These are phyloP conservation scores for Lodderomyces orthopsilosis DNA, from an alignment of 1,139 yeast species.

Conservation along the genomic window DNA sequence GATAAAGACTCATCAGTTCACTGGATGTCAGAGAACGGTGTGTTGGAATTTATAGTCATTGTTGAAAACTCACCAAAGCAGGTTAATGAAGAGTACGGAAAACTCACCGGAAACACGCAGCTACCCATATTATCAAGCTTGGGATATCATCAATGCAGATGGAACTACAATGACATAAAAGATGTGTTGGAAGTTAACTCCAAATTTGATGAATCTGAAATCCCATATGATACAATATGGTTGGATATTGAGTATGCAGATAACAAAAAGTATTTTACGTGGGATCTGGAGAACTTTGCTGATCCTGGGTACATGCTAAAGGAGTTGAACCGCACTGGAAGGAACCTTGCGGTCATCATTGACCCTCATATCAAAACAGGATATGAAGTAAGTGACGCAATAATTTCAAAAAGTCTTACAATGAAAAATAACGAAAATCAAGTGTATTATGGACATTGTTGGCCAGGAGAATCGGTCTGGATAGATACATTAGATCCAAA, in stretches of 20 bases:
- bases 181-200: slow-evolving; percentile 73
- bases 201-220: slow-evolving; percentile 66
- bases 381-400: slow-evolving; percentile 59
- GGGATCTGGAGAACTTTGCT: slow-evolving; percentile 77
- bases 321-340: slow-evolving; percentile 64
- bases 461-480: slow-evolving; percentile 99
- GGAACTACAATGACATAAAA: slow-evolving; percentile 90
- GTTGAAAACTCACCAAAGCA: slow-evolving; percentile 61
- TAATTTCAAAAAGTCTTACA: slow-evolving; percentile 36
- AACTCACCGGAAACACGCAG: slow-evolving; percentile 68
- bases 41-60: slow-evolving; percentile 70
- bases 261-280: slow-evolving; percentile 82
- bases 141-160: slow-evolving; percentile 94
- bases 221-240: slow-evolving; percentile 95
- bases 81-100: slow-evolving; percentile 61
- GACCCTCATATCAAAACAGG: slow-evolving; percentile 87
- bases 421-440: slow-evolving; percentile 40
- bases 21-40: slow-evolving; percentile 93
- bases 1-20: slow-evolving; percentile 50
- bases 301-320: slow-evolving; percentile 66
- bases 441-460: slow-evolving; percentile 81
- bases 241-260: slow-evolving; percentile 91
- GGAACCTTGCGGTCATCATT: slow-evolving; percentile 79
- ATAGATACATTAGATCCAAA: slow-evolving; percentile 75
- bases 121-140: slow-evolving; percentile 80